phyloP scores from a whole-genome alignment of 148 eudicot species.

The Fagopyrum homotropicum region DNA sequence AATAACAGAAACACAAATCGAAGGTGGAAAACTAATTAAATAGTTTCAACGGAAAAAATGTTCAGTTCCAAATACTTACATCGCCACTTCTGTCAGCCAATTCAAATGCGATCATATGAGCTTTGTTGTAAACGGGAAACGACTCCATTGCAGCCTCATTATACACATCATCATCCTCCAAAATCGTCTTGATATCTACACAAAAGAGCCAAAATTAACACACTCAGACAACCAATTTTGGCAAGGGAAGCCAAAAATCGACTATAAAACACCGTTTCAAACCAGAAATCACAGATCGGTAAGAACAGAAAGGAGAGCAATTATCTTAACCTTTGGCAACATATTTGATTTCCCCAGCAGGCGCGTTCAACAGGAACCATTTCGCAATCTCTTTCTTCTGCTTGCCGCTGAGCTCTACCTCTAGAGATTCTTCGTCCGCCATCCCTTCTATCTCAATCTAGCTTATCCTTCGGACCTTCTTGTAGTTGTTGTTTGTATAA shows the following conservation, averaged over 20 bases:
- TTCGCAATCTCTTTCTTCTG: conserved; percentile 86
- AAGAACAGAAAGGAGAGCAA: neutral
- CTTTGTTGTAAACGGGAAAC: conserved; percentile 73
- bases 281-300: conserved; percentile 4
- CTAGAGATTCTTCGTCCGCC: conserved; percentile 55
- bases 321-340: conserved; percentile 65
- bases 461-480: conserved; percentile 7
- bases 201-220: conserved; percentile 9
- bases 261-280: neutral
- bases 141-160: conserved; percentile 64
- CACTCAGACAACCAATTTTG: neutral
- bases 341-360: conserved; percentile 92
- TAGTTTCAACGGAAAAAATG: neutral
- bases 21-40: conserved; percentile 6
- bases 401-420: conserved; percentile 34
- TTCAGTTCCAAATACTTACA: conserved; percentile 31
- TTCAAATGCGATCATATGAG: conserved; percentile 72
- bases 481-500: neutral
- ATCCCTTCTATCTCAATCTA: conserved; percentile 15
- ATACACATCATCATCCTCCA: conserved; percentile 71
- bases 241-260: neutral
- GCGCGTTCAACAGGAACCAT: conserved; percentile 93
- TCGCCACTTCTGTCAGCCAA: conserved; percentile 73
- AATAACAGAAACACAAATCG: neutral
- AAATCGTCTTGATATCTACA: conserved; percentile 62